phyloP scores from a whole-genome alignment of 345 rosid species.

The Melaleuca quinquenervia region DNA sequence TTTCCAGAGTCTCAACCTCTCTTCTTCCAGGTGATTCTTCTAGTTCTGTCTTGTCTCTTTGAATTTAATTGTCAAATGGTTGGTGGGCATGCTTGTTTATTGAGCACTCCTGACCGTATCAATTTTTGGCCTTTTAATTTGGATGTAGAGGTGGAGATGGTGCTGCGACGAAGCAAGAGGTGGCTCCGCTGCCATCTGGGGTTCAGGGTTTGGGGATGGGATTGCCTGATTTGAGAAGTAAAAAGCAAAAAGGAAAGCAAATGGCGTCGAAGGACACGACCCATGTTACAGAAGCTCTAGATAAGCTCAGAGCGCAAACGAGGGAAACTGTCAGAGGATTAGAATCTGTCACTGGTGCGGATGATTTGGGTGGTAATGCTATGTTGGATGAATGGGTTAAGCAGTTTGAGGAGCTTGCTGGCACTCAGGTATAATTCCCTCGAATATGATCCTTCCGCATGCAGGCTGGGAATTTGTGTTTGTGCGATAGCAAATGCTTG shows the following conservation, averaged over 20 bases:
- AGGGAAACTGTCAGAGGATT: slow-evolving; percentile 78
- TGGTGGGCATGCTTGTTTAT: background rate
- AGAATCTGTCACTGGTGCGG: slow-evolving; percentile 48
- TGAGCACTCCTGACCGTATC: background rate
- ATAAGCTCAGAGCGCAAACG: slow-evolving; percentile 75
- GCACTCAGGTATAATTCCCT: slow-evolving; percentile 45
- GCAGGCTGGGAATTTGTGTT: background rate
- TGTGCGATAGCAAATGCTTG: background rate
- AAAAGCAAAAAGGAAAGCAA: slow-evolving; percentile 66
- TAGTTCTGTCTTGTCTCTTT: background rate
- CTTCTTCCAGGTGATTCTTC: slow-evolving; percentile 30
- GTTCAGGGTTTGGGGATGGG: slow-evolving; percentile 90
- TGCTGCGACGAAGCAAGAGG: slow-evolving; percentile 23
- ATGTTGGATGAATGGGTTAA: slow-evolving; percentile 90
- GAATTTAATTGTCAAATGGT: background rate
- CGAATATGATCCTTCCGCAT: background rate
- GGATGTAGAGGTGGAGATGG: slow-evolving; percentile 36
- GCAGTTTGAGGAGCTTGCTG: slow-evolving; percentile 90
- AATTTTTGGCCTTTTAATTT: background rate
- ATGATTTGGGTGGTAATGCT: slow-evolving; percentile 53
- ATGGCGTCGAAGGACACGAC: slow-evolving; percentile 43
- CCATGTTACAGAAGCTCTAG: slow-evolving; percentile 79
- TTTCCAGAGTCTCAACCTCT: slow-evolving; percentile 80
- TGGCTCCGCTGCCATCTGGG: slow-evolving; percentile 35
- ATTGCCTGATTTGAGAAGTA: slow-evolving; percentile 77